phyloP scores from a whole-genome alignment of 352 stramenopile genomes.

The Globisporangium canariense region DNA sequence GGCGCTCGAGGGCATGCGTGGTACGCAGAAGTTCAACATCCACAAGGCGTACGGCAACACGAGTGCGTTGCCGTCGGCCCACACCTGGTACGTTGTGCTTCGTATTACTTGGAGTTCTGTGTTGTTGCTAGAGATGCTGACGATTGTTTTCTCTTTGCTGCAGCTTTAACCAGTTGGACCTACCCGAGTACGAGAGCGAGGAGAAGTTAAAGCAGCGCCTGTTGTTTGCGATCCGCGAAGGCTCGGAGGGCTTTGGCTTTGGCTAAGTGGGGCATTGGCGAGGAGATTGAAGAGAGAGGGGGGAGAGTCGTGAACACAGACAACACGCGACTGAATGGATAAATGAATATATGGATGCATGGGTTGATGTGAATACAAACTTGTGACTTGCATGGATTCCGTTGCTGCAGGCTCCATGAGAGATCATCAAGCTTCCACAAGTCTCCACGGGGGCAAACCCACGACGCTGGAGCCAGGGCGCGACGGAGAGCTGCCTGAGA shows the following conservation, averaged over 20 bases:
- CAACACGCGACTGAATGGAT: background rate
- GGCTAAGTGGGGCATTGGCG: constrained; percentile 60
- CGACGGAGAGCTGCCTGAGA: too few relatives aligned
- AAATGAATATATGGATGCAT: constrained; percentile 2
- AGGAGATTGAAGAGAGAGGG: background rate
- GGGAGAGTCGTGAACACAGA: too few relatives aligned
- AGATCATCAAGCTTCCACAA: too few relatives aligned
- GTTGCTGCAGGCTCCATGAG: too few relatives aligned
- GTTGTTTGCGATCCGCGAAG: constrained; percentile 97
- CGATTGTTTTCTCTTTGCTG: background rate
- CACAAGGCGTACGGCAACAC: constrained; percentile 95
- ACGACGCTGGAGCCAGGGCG: too few relatives aligned
- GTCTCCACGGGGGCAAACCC: too few relatives aligned
- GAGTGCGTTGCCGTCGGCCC: constrained; percentile 87
- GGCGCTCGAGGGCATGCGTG: constrained; percentile 97
- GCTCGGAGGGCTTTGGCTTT: constrained; percentile 97
- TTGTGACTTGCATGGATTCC: background rate
- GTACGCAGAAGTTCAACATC: constrained; percentile 99
- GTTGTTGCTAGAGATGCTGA: constrained; percentile 10
- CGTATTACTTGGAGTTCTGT: constrained; percentile 10
- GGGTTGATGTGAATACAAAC: background rate
- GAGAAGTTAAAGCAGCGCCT: constrained; percentile 97
- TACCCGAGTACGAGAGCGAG: constrained; percentile 97
- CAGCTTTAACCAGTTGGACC: constrained; percentile 99
- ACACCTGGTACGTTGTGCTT: constrained; percentile 91